Percentiles rank a stretch among this genome's conserved stretches.
Conservation (phyloP, 257 asterid genomes). For the Anisodus acutangulus region DNA sequence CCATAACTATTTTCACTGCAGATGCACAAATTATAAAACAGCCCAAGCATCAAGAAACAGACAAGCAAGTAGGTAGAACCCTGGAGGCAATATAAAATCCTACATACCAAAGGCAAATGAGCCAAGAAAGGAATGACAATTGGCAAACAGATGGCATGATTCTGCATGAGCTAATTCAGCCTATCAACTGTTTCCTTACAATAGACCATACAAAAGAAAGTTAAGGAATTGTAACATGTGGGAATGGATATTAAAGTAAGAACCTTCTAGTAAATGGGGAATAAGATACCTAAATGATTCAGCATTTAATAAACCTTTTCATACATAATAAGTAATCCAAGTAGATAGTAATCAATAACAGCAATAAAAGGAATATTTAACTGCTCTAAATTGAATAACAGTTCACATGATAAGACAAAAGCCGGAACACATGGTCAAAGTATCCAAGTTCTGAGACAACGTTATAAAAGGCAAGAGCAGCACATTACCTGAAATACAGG, state of each 20-base stretch:
- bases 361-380: not conserved
- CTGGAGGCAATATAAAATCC: not conserved
- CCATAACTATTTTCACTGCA: not conserved
- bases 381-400: constrained; percentile 1
- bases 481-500: constrained; percentile 16
- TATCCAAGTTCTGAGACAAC: constrained; percentile 3
- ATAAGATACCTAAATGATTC: constrained; percentile 6
- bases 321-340: constrained; percentile 10
- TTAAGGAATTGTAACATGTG: not conserved
- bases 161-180: not conserved
- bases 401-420: not conserved
- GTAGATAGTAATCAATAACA: not conserved
- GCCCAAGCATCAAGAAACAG: not conserved
- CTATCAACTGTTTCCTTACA: not conserved
- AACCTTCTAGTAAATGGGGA: constrained; percentile 24
- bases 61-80: constrained; percentile 8
- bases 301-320: not conserved
- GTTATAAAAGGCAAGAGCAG: constrained; percentile 22
- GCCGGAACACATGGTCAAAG: not conserved
- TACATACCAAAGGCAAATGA: not conserved
- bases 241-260: not conserved
- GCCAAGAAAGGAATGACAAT: not conserved
- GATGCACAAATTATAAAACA: not conserved
- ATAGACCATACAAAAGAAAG: not conserved
- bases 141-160: not conserved